Evolutionary conservation across 1,139 yeast species (phyloP).

Genomic region (Blastobotrys raffinosifermentans): DNA sequence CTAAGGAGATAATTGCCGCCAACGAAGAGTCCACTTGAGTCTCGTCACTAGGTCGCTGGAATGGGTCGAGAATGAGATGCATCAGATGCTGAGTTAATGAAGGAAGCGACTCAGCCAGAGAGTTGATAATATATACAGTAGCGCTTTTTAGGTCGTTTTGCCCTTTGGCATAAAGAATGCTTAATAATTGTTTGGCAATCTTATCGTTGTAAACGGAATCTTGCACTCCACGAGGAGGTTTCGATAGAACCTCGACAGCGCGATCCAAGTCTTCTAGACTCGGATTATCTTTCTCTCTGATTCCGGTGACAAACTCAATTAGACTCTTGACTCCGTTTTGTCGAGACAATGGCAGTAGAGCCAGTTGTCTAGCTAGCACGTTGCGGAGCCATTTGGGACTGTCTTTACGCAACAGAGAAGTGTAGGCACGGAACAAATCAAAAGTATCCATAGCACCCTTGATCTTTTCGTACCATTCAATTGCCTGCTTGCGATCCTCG

Average conservation of each 20-base stretch:
- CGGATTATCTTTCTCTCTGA: conserved; percentile 66
- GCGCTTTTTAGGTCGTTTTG: conserved; percentile 42
- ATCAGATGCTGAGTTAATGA: background rate
- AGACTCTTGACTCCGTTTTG: conserved; percentile 65
- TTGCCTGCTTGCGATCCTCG: conserved; percentile 1
- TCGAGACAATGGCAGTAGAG: conserved; percentile 51
- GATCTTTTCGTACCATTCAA: conserved; percentile 13
- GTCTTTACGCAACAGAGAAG: conserved; percentile 24
- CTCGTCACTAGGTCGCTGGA: conserved; percentile 26
- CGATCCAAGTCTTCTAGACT: conserved; percentile 53
- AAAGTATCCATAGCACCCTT: conserved; percentile 29
- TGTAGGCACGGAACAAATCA: conserved; percentile 25
- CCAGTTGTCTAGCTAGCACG: conserved; percentile 41
- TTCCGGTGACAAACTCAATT: conserved; percentile 71
- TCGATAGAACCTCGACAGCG: conserved; percentile 54
- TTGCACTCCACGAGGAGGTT: conserved; percentile 51
- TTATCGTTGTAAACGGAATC: conserved; percentile 47
- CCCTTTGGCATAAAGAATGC: conserved; percentile 34
- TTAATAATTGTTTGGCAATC: conserved; percentile 56
- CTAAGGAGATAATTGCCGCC: too few species aligned
- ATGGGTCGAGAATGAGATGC: conserved; percentile 1
- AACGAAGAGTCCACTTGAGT: conserved; percentile 46
- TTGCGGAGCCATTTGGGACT: conserved; percentile 30
- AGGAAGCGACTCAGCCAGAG: conserved; percentile 33
- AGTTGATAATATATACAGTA: conserved; percentile 49